Evolutionary conservation across 1,139 yeast genomes (phyloP).

Genomic region (Debaryomyces udenii): DNA sequence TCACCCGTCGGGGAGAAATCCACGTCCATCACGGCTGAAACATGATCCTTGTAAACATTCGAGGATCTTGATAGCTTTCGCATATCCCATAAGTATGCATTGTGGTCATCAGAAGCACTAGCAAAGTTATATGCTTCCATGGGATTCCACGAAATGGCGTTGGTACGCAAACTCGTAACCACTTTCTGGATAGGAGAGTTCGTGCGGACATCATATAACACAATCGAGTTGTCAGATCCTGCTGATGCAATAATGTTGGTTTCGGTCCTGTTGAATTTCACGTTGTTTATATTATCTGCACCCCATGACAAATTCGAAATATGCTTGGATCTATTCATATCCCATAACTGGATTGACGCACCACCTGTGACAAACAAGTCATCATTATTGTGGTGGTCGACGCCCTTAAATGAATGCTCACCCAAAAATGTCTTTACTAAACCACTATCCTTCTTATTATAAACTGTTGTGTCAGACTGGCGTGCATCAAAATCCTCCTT

Average conservation of each 20-base stretch:
- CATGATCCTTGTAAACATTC: slow-evolving; percentile 93
- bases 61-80: slow-evolving; percentile 78
- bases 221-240: slow-evolving; percentile 90
- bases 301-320: slow-evolving; percentile 89
- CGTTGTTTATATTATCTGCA: slow-evolving; percentile 83
- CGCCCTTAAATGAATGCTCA: slow-evolving; percentile 78
- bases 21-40: slow-evolving; percentile 91
- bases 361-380: slow-evolving; percentile 90
- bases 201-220: slow-evolving; percentile 90
- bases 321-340: slow-evolving; percentile 75
- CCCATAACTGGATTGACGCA: slow-evolving; percentile 88
- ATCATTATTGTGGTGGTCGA: slow-evolving; percentile 83
- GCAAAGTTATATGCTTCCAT: slow-evolving; percentile 96
- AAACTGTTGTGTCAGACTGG: slow-evolving; percentile 39
- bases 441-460: slow-evolving; percentile 43
- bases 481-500: slow-evolving; percentile 46
- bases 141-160: slow-evolving; percentile 94
- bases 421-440: slow-evolving; percentile 78
- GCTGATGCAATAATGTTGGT: slow-evolving; percentile 87
- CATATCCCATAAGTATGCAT: slow-evolving; percentile 95
- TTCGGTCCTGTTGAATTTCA: slow-evolving; percentile 87
- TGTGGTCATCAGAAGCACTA: slow-evolving; percentile 92
- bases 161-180: slow-evolving; percentile 79
- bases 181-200: slow-evolving; percentile 90
- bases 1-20: slow-evolving; percentile 98